Percentiles rank a stretch among this genome's conserved stretches.
phyloP scores from a whole-genome alignment of 495 filamentous ascomycete species.

The Neurospora sp. region DNA sequence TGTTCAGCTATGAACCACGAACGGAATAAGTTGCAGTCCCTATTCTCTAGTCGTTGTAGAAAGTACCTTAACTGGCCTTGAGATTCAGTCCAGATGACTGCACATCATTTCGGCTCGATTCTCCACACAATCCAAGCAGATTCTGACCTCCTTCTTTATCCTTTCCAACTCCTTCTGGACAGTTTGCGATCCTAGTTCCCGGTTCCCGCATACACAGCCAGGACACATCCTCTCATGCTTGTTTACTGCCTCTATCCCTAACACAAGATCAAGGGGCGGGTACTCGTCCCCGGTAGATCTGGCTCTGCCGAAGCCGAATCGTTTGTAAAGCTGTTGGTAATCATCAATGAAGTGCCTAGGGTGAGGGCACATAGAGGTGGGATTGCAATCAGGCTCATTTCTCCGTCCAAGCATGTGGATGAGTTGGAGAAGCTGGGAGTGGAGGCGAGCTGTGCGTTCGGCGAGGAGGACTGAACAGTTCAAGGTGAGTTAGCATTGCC shows the following conservation, averaged over 20 bases:
- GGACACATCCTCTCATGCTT: neutral
- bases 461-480: too few species aligned
- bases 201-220: neutral
- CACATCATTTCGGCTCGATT: neutral
- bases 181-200: neutral
- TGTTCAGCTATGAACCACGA: neutral
- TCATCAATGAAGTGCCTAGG: neutral
- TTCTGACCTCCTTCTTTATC: neutral
- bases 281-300: neutral
- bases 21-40: neutral
- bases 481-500: too few species aligned
- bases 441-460: neutral
- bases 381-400: neutral
- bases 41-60: neutral
- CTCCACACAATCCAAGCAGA: neutral
- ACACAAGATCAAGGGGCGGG: neutral
- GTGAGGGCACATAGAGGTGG: neutral
- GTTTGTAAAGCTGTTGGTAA: neutral
- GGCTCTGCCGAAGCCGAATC: neutral
- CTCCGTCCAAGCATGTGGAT: neutral
- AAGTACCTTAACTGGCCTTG: neutral
- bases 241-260: neutral
- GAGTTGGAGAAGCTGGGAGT: neutral
- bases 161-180: neutral
- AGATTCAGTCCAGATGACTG: neutral